These are phyloP conservation scores for Fusarium succisae DNA, from an alignment of 2,329 filamentous ascomycete genomes.

Conservation along the genomic window DNA sequence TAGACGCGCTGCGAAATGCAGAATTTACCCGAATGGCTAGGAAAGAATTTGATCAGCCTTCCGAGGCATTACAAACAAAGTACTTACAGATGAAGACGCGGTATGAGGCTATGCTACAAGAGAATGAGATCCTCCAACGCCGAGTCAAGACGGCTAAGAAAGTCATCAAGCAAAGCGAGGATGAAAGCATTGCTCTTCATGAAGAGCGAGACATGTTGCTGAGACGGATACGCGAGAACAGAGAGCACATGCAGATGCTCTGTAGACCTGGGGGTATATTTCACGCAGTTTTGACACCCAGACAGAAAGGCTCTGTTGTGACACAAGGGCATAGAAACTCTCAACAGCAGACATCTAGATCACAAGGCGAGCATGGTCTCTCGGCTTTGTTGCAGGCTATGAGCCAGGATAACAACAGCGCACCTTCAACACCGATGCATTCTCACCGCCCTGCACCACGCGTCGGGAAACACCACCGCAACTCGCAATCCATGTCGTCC, in stretches of 20 bases:
- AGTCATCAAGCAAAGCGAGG: conserved; percentile 80
- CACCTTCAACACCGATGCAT: conserved; percentile 73
- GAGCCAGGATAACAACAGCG: conserved; percentile 76
- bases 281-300: conserved; percentile 69
- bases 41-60: conserved; percentile 60
- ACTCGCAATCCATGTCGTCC: conserved; percentile 85
- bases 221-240: conserved; percentile 86
- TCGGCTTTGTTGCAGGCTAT: conserved; percentile 84
- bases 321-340: conserved; percentile 58
- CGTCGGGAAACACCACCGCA: conserved; percentile 73
- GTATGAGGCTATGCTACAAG: conserved; percentile 72
- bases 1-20: conserved; percentile 81
- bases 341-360: conserved; percentile 61
- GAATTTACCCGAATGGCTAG: conserved; percentile 73
- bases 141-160: conserved; percentile 79
- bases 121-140: conserved; percentile 70
- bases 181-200: conserved; percentile 72
- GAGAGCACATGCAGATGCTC: conserved; percentile 84
- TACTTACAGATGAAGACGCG: conserved; percentile 71
- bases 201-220: conserved; percentile 83
- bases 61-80: conserved; percentile 63
- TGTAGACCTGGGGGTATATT: conserved; percentile 78
- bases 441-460: conserved; percentile 56
- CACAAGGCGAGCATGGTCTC: conserved; percentile 68
- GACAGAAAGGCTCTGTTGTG: conserved; percentile 52